A percentile compares a stretch with the other conserved stretches of the same genome.
phyloP scores from a whole-genome alignment of 116 monocot genomes.

The Posidonia oceanica region DNA sequence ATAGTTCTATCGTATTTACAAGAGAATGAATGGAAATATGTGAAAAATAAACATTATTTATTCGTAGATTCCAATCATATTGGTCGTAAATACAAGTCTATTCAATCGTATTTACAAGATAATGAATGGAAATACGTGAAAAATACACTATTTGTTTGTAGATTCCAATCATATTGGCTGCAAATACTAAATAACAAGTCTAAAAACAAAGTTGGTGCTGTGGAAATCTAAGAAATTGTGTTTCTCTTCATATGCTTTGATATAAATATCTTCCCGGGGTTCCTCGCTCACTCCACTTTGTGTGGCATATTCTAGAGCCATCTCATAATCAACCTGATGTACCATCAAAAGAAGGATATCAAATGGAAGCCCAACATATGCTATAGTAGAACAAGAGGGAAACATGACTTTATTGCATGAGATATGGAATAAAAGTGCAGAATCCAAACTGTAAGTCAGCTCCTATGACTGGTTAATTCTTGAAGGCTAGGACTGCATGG shows the following conservation, averaged over 20 bases:
- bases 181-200: slow-evolving; percentile 33
- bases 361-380: no score
- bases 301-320: slow-evolving; percentile 94
- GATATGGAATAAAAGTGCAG: no score
- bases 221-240: slow-evolving; percentile 40
- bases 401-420: neutral
- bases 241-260: slow-evolving; percentile 42
- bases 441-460: neutral
- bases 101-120: neutral
- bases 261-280: slow-evolving; percentile 76
- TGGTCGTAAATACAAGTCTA: neutral
- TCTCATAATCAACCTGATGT: slow-evolving; percentile 87
- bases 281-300: slow-evolving; percentile 87
- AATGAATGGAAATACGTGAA: neutral
- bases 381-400: neutral
- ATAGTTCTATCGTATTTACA: neutral
- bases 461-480: neutral
- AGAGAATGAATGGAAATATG: neutral
- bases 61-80: neutral
- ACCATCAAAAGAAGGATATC: neutral
- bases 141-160: neutral
- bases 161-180: no score
- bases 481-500: neutral
- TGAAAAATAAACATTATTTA: neutral
- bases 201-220: slow-evolving; percentile 66